Evolutionary conservation across 257 asterid species (phyloP).

Genomic region (Cynanchum wilfordii): DNA sequence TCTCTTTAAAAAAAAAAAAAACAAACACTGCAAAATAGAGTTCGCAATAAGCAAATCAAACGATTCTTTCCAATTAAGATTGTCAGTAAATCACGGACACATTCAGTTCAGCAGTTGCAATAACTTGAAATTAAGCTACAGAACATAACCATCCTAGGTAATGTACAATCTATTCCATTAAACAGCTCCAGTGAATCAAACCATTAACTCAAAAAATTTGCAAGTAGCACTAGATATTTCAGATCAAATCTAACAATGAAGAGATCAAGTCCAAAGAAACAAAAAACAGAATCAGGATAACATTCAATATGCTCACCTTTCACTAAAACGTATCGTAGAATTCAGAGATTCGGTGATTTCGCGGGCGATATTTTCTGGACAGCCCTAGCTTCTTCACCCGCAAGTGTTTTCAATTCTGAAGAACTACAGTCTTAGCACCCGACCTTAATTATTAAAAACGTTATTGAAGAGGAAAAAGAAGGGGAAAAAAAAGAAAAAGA

Average conservation of each 20-base stretch:
- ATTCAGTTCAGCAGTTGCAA: neutral
- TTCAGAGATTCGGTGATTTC: neutral
- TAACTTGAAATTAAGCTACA: neutral
- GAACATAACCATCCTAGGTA: neutral
- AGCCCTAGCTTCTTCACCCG: neutral
- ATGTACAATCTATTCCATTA: neutral
- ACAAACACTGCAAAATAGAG: neutral
- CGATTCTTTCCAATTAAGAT: neutral
- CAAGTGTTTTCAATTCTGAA: neutral
- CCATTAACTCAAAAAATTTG: neutral
- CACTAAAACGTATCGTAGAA: neutral
- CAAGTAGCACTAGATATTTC: neutral
- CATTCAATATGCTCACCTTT: conserved; percentile 2
- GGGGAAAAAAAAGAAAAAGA: too few relatives aligned
- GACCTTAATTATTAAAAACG: neutral
- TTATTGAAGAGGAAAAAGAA: neutral
- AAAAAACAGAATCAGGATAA: neutral
- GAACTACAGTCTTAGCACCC: too few relatives aligned
- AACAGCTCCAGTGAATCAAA: neutral
- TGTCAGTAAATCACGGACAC: neutral
- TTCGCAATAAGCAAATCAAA: neutral
- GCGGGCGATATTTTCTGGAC: neutral
- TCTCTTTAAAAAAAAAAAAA: conserved; percentile 16
- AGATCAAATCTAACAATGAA: neutral
- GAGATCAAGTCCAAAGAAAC: neutral